Percentiles rank a stretch among this genome's conserved stretches.
These are phyloP conservation scores for Candida nanaspora DNA, from an alignment of 805 yeast genomes.

Conservation along the genomic window DNA sequence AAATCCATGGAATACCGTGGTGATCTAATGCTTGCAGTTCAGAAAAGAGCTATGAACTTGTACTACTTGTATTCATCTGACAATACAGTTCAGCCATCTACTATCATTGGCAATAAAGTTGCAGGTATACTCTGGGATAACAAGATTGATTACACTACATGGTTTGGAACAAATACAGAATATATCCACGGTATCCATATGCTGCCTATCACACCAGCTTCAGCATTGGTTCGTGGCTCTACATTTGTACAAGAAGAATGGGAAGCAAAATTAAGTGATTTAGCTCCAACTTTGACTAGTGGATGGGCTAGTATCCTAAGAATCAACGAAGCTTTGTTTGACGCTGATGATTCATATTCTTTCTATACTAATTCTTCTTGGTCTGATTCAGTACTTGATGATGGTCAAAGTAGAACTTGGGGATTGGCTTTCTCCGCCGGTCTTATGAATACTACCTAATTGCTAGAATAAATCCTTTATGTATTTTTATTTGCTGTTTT, in stretches of 20 bases:
- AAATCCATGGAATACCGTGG: conserved; percentile 45
- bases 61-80: conserved; percentile 49
- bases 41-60: conserved; percentile 44
- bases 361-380: conserved; percentile 55
- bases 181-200: conserved; percentile 77
- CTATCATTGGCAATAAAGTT: conserved; percentile 55
- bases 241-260: conserved; percentile 58
- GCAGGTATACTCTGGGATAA: conserved; percentile 72
- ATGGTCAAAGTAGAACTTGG: conserved; percentile 87
- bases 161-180: conserved; percentile 65
- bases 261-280: conserved; percentile 39
- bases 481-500: neutral
- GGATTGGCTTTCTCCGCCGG: conserved; percentile 70
- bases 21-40: conserved; percentile 52
- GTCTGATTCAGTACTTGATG: conserved; percentile 53
- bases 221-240: conserved; percentile 50
- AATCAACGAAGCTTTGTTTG: conserved; percentile 66
- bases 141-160: conserved; percentile 66
- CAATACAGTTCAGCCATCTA: conserved; percentile 48
- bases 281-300: conserved; percentile 43
- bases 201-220: conserved; percentile 63
- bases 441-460: conserved; percentile 22
- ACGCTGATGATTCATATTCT: conserved; percentile 55
- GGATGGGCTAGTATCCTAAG: conserved; percentile 73
- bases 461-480: neutral